These are phyloP conservation scores for Yamadazyma aaseri DNA, from an alignment of 1,139 yeast genomes.

Conservation along the genomic window DNA sequence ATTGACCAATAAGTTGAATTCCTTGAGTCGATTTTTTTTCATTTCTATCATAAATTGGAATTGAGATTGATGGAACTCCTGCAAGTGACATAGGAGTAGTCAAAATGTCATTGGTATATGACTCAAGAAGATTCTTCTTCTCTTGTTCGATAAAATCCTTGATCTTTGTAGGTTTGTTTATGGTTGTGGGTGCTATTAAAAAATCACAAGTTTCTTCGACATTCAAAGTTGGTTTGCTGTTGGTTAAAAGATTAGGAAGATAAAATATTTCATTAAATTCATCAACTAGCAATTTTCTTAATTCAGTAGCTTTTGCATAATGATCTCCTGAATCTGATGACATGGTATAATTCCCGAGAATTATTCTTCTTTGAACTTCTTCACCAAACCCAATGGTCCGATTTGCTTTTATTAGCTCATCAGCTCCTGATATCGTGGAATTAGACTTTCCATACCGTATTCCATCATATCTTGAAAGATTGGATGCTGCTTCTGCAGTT, in stretches of 20 bases:
- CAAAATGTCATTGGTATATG: conserved; percentile 77
- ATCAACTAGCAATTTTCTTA: conserved; percentile 57
- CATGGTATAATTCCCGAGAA: conserved; percentile 82
- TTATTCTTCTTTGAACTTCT: conserved; percentile 80
- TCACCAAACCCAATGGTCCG: conserved; percentile 68
- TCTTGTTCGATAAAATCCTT: conserved; percentile 35
- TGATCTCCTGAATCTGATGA: conserved; percentile 79
- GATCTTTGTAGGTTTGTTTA: conserved; percentile 56
- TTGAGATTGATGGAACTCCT: conserved; percentile 80
- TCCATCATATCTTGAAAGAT: conserved; percentile 87
- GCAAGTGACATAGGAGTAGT: conserved; percentile 92
- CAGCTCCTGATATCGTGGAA: conserved; percentile 21
- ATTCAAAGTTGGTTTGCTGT: conserved; percentile 5
- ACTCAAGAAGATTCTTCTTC: conserved; percentile 50
- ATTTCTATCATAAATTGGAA: conserved; percentile 52
- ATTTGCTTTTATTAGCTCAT: conserved; percentile 52
- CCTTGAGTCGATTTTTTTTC: conserved; percentile 33
- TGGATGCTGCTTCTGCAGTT: conserved; percentile 93
- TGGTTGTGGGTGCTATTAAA: conserved; percentile 70
- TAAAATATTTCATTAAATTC: conserved; percentile 69
- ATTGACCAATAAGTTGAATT: conserved; percentile 82
- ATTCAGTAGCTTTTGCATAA: conserved; percentile 69
- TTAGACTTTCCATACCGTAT: conserved; percentile 65
- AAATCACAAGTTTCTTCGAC: conserved; percentile 56
- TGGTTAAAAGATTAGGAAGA: conserved; percentile 44